Evolutionary conservation across 495 filamentous ascomycete species (phyloP), one percentile per base, ranked within the genome.

Genomic region (Penicillium egyptiacum): DNA sequence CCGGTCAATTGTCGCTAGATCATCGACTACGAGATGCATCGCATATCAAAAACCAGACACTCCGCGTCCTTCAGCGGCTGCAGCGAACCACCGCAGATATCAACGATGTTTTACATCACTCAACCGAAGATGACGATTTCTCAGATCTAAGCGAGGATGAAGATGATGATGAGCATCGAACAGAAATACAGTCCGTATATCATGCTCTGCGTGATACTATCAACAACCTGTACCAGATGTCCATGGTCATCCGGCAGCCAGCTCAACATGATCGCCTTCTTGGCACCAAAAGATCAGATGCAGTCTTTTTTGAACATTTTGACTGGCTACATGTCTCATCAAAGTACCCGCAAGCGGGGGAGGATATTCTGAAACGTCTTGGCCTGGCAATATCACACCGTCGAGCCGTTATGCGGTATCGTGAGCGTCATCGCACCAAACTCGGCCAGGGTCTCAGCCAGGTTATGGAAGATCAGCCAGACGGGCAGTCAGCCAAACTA

Each of bases 11-110:
- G 20, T 81, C 79, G 4, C 67, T 82, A 3, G 77, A 79, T 25
- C 75, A 73, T 51, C 72, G 75, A 2, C 68, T 81, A 0, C 65
- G 75, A n/a, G 78, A 82, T 53, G 73, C 76, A 3, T 75, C 77
- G 0, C 73, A 79, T 48, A 62, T 82, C 39, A 65, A 59, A n/a
- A 48, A 53, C 46, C 39, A 80, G 16, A 55, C 53, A 2, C 10
- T 55, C 1, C 22, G 11, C 0, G 40, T 63, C 6, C 37, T 66
- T 11, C 6, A 35, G 2, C 17, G 31, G 4, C 7, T 66, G 2
- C 11, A 54, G 16, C 30, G 55, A 1, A 20, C 28, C 4, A 35
- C 2, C 4, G 10, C 2, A 16, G 33, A 35, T 16, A 35, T 35
- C 4, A 35, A 16, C 12, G n/a, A 50, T 16, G 30, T 35, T 8